A percentile compares a stretch with the other conserved stretches of the same genome.
phyloP scores from a whole-genome alignment of 1,284 basidiomycete species.

The Trichosporon asahii region DNA sequence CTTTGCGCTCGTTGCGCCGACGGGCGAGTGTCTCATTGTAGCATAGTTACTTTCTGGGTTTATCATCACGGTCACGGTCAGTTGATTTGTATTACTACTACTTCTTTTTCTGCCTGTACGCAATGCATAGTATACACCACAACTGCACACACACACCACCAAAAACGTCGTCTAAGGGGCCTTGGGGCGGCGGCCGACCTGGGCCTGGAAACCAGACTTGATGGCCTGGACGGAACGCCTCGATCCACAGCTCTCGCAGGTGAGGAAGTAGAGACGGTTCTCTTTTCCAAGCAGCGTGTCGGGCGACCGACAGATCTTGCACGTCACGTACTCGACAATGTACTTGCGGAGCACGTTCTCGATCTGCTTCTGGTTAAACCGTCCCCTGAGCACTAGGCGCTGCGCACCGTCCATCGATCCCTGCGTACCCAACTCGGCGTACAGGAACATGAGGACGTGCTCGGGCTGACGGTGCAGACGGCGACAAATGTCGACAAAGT shows the following conservation, averaged over 20 bases:
- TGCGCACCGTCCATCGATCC: slow-evolving; percentile 91
- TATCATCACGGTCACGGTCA: too few species aligned
- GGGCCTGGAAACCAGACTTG: slow-evolving; percentile 98
- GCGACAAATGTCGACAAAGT: slow-evolving; percentile 96
- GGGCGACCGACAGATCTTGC: slow-evolving; percentile 98
- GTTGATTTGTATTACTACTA: background rate
- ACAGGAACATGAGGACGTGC: slow-evolving; percentile 96
- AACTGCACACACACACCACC: background rate
- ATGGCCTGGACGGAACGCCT: slow-evolving; percentile 90
- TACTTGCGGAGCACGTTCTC: slow-evolving; percentile 96
- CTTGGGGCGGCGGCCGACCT: slow-evolving; percentile 57
- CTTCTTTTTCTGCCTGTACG: background rate
- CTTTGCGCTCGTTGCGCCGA: slow-evolving; percentile 34
- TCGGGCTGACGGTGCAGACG: slow-evolving; percentile 99
- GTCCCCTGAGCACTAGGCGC: slow-evolving; percentile 92
- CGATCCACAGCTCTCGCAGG: slow-evolving; percentile 90
- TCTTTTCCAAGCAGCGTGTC: slow-evolving; percentile 95
- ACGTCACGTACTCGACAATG: slow-evolving; percentile 99
- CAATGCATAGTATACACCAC: slow-evolving; percentile 12
- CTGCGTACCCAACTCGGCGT: slow-evolving; percentile 97
- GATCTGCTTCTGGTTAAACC: slow-evolving; percentile 98
- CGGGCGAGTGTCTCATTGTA: slow-evolving; percentile 41
- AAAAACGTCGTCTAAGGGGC: slow-evolving; percentile 16
- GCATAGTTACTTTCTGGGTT: slow-evolving; percentile 15
- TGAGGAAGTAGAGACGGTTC: slow-evolving; percentile 99